Conservation (phyloP, 148 eudicot species). For the Simmondsia chinensis region DNA sequence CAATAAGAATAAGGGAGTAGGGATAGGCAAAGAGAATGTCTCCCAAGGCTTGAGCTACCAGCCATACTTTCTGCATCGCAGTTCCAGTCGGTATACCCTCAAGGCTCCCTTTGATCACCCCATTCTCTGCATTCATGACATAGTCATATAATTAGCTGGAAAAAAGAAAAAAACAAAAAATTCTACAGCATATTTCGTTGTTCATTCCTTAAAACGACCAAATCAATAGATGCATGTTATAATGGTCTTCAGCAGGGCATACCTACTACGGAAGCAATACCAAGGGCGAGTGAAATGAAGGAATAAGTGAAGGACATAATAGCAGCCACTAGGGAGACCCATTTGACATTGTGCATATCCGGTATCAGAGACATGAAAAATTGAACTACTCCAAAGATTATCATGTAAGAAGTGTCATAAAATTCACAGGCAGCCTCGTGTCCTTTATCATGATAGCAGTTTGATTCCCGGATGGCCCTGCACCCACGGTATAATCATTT, state of each 20-base stretch:
- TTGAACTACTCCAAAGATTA: constrained; percentile 63
- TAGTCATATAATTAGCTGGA: background rate
- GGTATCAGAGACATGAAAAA: constrained; percentile 72
- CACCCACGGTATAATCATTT: constrained; percentile 5
- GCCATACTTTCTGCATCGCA: constrained; percentile 56
- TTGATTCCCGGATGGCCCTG: constrained; percentile 76
- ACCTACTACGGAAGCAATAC: constrained; percentile 62
- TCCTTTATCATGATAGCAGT: constrained; percentile 73
- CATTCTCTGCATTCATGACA: constrained; percentile 54
- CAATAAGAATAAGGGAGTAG: constrained; percentile 49
- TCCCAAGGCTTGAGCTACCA: constrained; percentile 69
- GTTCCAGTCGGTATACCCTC: constrained; percentile 48
- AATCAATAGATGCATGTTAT: background rate
- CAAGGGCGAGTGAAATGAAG: constrained; percentile 60
- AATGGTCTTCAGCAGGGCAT: background rate
- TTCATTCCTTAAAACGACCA: too few species aligned
- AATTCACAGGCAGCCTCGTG: constrained; percentile 48
- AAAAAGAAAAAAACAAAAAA: background rate
- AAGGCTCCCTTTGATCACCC: constrained; percentile 60
- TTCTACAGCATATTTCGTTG: background rate
- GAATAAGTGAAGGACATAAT: constrained; percentile 78
- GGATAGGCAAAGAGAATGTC: constrained; percentile 89
- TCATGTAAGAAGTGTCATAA: constrained; percentile 38
- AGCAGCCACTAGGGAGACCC: constrained; percentile 76
- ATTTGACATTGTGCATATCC: constrained; percentile 49